Evolutionary conservation across 2,329 filamentous ascomycete genomes (phyloP).

Genomic region (Drechmeria coniospora): DNA sequence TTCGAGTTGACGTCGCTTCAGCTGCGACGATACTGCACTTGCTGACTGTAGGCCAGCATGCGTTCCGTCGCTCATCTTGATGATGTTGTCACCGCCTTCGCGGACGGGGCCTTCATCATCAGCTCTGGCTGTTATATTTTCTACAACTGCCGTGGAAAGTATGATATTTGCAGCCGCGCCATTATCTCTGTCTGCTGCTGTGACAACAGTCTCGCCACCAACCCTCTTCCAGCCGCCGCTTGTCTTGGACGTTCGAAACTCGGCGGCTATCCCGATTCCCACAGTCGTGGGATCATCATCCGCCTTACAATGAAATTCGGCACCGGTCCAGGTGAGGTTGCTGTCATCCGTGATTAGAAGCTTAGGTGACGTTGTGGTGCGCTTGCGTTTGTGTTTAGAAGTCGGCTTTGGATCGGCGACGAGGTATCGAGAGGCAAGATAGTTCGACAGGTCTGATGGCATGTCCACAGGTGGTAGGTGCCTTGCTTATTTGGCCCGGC

Average conservation of each 20-base stretch:
- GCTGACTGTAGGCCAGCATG: conserved; percentile 78
- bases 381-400: conserved; percentile 46
- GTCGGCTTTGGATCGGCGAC: conserved; percentile 37
- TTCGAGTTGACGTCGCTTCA: conserved; percentile 49
- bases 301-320: conserved; percentile 25
- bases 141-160: conserved; percentile 54
- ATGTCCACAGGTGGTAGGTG: conserved; percentile 15
- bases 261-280: conserved; percentile 34
- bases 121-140: conserved; percentile 36
- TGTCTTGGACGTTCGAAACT: conserved; percentile 63
- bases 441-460: conserved; percentile 56
- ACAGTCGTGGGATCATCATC: conserved; percentile 38
- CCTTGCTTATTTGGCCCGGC: no score
- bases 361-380: conserved; percentile 29
- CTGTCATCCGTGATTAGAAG: conserved; percentile 52
- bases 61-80: conserved; percentile 74
- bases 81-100: conserved; percentile 29
- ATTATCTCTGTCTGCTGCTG: conserved; percentile 16
- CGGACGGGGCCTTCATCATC: conserved; percentile 33
- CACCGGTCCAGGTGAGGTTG: conserved; percentile 34
- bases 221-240: conserved; percentile 65
- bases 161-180: conserved; percentile 59
- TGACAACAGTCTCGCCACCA: conserved; percentile 21
- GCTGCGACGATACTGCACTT: conserved; percentile 55
- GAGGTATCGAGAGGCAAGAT: conserved; percentile 85